phyloP scores from a whole-genome alignment of 208 protist genomes.

The Zelonia costaricensis region DNA sequence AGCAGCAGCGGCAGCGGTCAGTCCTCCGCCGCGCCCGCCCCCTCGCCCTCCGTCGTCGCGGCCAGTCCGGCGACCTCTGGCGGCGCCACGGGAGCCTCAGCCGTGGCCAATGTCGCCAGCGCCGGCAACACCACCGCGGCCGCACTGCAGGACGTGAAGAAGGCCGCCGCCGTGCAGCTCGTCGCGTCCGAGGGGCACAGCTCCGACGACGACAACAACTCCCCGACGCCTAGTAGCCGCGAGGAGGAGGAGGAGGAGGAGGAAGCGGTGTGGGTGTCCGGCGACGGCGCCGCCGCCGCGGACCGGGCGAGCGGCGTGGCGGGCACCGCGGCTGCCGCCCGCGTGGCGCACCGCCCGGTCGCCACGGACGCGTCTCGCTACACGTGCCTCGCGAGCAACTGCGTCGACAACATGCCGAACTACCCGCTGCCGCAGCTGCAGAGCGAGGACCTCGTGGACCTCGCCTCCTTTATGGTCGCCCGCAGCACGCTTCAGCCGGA shows the following conservation, averaged over 20 bases:
- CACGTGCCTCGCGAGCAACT: slow-evolving; percentile 54
- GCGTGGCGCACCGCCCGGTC: slow-evolving; percentile 1
- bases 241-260: slow-evolving; percentile 20
- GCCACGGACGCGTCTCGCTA: slow-evolving; percentile 27
- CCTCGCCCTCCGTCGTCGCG: too few relatives aligned
- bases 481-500: slow-evolving; percentile 35
- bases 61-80: too few relatives aligned
- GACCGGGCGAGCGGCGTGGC: background rate
- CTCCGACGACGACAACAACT: slow-evolving; percentile 29
- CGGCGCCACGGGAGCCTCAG: too few relatives aligned
- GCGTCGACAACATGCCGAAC: slow-evolving; percentile 31
- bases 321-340: background rate
- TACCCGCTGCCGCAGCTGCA: slow-evolving; percentile 35
- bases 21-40: too few relatives aligned
- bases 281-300: background rate
- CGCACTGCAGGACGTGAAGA: slow-evolving; percentile 1
- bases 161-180: slow-evolving; percentile 8
- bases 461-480: slow-evolving; percentile 45
- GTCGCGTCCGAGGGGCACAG: slow-evolving; percentile 24
- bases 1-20: background rate
- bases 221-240: slow-evolving; percentile 25
- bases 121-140: too few relatives aligned
- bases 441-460: slow-evolving; percentile 31
- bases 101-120: too few relatives aligned
- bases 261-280: slow-evolving; percentile 1